Conservation (phyloP, 768 basidiomycete genomes). For the Tulasnella sp. region DNA sequence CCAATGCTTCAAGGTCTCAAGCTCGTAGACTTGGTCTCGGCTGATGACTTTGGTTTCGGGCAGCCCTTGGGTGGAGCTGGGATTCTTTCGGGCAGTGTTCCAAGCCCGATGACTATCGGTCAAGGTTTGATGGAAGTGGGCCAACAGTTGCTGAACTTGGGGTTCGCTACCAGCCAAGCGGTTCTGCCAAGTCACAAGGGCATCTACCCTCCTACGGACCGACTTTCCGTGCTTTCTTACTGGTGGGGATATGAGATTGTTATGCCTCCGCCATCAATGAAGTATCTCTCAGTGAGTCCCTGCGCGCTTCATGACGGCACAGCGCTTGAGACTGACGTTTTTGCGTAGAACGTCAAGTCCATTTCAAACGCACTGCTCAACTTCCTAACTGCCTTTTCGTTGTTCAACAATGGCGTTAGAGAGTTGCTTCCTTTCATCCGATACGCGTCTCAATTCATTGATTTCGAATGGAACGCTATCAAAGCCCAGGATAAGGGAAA, state of each 20-base stretch:
- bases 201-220: constrained; percentile 55
- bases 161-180: constrained; percentile 57
- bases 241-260: constrained; percentile 85
- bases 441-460: constrained; percentile 66
- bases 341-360: constrained; percentile 40
- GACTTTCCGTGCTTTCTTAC: constrained; percentile 69
- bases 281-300: constrained; percentile 41
- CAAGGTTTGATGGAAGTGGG: constrained; percentile 58
- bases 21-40: constrained; percentile 43
- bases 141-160: constrained; percentile 62
- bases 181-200: constrained; percentile 56
- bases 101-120: constrained; percentile 58
- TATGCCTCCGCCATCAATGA: constrained; percentile 57
- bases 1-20: constrained; percentile 45
- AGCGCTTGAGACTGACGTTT: background rate
- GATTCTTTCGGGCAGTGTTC: constrained; percentile 59
- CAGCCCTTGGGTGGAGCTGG: constrained; percentile 49
- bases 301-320: background rate
- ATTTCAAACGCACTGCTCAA: constrained; percentile 52
- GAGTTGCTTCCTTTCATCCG: constrained; percentile 77
- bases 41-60: constrained; percentile 49
- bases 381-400: constrained; percentile 56
- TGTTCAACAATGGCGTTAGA: constrained; percentile 59
- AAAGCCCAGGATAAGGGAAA: constrained; percentile 48
- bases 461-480: constrained; percentile 60